Percentiles rank a stretch among this genome's conserved stretches.
These are phyloP conservation scores for Epichloe gansuensis DNA, from an alignment of 2,329 filamentous ascomycete species.

Conservation along the genomic window DNA sequence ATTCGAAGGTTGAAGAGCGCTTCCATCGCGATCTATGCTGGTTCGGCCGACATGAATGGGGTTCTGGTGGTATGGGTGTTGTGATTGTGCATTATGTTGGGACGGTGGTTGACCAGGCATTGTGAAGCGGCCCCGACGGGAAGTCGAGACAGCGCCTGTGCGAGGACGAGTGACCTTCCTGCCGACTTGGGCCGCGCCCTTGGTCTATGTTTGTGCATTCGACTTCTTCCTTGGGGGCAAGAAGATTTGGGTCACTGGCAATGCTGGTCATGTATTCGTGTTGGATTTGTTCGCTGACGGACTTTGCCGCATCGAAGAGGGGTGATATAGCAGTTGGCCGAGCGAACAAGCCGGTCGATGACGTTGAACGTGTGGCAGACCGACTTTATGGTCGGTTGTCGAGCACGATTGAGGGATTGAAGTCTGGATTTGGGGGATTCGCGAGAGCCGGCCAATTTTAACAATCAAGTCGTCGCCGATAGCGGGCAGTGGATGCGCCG, in stretches of 20 bases:
- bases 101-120: conserved; percentile 22
- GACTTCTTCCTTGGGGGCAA: conserved; percentile 13
- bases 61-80: conserved; percentile 18
- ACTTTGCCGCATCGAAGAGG: conserved; percentile 1
- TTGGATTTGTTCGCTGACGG: background rate
- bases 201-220: conserved; percentile 23
- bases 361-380: background rate
- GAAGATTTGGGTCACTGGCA: background rate
- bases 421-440: background rate
- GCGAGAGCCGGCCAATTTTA: background rate
- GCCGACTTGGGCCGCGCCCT: conserved; percentile 27
- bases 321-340: background rate
- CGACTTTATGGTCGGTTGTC: no score
- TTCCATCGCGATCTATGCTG: conserved; percentile 44
- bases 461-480: background rate
- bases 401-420: no score
- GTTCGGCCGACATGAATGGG: conserved; percentile 21
- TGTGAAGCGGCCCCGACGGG: conserved; percentile 19
- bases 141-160: conserved; percentile 20
- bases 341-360: background rate
- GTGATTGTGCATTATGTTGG: conserved; percentile 24
- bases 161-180: conserved; percentile 21
- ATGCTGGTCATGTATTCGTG: background rate
- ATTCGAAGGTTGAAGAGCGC: conserved; percentile 36
- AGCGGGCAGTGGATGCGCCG: background rate